Conservation (phyloP, 768 basidiomycete species). For the Amanita muscaria region DNA sequence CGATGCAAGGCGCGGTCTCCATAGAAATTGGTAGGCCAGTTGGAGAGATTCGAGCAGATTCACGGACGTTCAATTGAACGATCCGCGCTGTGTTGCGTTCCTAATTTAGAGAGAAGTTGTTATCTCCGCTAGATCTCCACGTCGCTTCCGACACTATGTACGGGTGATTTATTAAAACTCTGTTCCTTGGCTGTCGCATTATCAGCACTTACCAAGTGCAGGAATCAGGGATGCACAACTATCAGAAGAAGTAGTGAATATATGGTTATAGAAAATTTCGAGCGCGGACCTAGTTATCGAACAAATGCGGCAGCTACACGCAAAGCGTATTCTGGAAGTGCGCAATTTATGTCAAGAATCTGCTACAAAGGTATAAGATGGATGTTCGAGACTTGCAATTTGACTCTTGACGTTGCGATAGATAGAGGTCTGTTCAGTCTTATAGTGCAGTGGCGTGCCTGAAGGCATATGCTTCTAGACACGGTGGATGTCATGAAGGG, state of each 20-base stretch:
- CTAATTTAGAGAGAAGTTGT: too few relatives aligned
- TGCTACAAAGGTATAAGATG: slow-evolving; percentile 81
- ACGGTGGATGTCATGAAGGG: slow-evolving; percentile 88
- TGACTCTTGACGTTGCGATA: slow-evolving; percentile 69
- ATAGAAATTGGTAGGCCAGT: too few relatives aligned
- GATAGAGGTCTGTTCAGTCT: slow-evolving; percentile 53
- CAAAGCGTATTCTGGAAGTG: too few relatives aligned
- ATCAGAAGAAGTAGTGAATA: slow-evolving; percentile 69
- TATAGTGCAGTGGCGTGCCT: not conserved
- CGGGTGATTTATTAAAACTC: slow-evolving; percentile 46
- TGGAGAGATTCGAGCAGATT: too few relatives aligned
- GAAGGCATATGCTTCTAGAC: slow-evolving; percentile 21
- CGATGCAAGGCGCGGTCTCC: too few relatives aligned
- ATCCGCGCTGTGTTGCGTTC: too few relatives aligned
- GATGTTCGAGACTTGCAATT: slow-evolving; percentile 67
- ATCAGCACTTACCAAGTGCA: too few relatives aligned
- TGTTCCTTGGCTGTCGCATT: slow-evolving; percentile 82
- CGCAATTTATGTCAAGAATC: too few relatives aligned
- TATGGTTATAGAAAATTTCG: too few relatives aligned
- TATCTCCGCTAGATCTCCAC: slow-evolving; percentile 46
- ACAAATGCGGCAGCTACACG: slow-evolving; percentile 57
- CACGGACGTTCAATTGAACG: too few relatives aligned
- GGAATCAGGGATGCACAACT: slow-evolving; percentile 79
- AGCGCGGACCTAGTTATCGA: slow-evolving; percentile 73
- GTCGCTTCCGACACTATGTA: too few relatives aligned